These are phyloP conservation scores for Lactarius trivialis DNA, from an alignment of 768 basidiomycete species.

Conservation along the genomic window DNA sequence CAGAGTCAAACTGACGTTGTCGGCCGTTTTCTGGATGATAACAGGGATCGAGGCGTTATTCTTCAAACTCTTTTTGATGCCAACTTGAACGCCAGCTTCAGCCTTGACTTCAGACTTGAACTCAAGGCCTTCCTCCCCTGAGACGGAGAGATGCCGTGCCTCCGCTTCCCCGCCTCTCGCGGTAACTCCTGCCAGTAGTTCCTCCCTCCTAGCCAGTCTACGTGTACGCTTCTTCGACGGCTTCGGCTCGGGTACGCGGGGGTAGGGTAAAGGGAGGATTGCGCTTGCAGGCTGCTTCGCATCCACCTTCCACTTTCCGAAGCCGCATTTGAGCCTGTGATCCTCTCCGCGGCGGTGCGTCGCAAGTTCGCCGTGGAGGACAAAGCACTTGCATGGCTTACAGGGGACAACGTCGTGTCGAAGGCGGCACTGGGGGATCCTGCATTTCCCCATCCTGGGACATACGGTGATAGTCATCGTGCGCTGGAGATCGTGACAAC, in stretches of 20 bases:
- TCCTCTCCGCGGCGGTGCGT: not conserved
- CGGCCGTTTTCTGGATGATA: not conserved
- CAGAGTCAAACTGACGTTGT: not conserved
- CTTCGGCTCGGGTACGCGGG: not conserved
- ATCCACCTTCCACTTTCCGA: not conserved
- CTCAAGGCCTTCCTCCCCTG: not conserved
- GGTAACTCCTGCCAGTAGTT: not conserved
- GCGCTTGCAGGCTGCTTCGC: not conserved
- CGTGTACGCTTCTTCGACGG: not conserved
- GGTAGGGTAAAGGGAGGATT: not conserved
- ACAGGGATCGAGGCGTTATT: not conserved
- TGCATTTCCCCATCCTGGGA: not conserved
- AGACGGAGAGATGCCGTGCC: not conserved
- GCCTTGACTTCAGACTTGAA: not conserved
- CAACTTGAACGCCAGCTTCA: too few species aligned
- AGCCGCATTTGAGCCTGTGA: not conserved
- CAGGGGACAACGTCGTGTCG: constrained; percentile 1
- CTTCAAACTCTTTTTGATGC: not conserved
- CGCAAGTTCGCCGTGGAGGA: not conserved
- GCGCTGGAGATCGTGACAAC: not conserved
- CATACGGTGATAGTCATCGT: not conserved
- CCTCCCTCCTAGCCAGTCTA: not conserved
- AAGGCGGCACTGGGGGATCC: not conserved
- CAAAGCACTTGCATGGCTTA: not conserved
- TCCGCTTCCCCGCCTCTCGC: not conserved